Evolutionary conservation across 2,329 filamentous ascomycete genomes (phyloP).

Genomic region (Trichoderma harzianum): DNA sequence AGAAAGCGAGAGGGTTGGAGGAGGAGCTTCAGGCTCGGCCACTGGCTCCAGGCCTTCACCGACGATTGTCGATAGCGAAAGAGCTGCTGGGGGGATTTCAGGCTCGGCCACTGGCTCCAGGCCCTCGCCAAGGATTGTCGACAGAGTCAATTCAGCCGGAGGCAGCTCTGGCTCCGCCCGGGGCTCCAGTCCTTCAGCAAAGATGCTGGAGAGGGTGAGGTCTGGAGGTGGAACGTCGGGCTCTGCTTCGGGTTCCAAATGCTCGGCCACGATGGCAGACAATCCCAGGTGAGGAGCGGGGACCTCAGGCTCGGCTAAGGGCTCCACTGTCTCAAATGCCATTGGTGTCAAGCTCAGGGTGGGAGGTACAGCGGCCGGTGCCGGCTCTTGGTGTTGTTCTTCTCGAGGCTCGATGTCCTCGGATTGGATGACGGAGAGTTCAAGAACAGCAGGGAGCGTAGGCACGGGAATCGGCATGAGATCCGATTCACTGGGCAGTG

Average conservation of each 20-base stretch:
- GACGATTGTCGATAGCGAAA: slow-evolving; percentile 29
- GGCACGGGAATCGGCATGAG: slow-evolving; percentile 23
- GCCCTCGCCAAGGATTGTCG: slow-evolving; percentile 34
- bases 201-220: slow-evolving; percentile 27
- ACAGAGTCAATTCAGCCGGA: slow-evolving; percentile 35
- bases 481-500: slow-evolving; percentile 25
- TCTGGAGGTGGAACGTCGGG: slow-evolving; percentile 22
- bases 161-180: slow-evolving; percentile 26
- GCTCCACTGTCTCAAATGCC: slow-evolving; percentile 40
- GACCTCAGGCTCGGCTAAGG: slow-evolving; percentile 33
- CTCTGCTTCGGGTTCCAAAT: slow-evolving; percentile 29
- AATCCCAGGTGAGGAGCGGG: slow-evolving; percentile 26
- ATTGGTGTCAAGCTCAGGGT: slow-evolving; percentile 34
- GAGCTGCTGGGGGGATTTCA: slow-evolving; percentile 19
- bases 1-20: slow-evolving; percentile 31
- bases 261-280: slow-evolving; percentile 28
- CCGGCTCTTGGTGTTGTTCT: slow-evolving; percentile 30
- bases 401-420: slow-evolving; percentile 44
- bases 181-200: slow-evolving; percentile 32
- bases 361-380: slow-evolving; percentile 30
- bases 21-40: slow-evolving; percentile 24
- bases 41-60: slow-evolving; percentile 26
- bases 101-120: slow-evolving; percentile 40
- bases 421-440: slow-evolving; percentile 43
- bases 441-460: slow-evolving; percentile 38